Evolutionary conservation across 768 basidiomycete species (phyloP), one percentile per base, ranked within the genome.

Genomic region (Flagelloscypha sp.): DNA sequence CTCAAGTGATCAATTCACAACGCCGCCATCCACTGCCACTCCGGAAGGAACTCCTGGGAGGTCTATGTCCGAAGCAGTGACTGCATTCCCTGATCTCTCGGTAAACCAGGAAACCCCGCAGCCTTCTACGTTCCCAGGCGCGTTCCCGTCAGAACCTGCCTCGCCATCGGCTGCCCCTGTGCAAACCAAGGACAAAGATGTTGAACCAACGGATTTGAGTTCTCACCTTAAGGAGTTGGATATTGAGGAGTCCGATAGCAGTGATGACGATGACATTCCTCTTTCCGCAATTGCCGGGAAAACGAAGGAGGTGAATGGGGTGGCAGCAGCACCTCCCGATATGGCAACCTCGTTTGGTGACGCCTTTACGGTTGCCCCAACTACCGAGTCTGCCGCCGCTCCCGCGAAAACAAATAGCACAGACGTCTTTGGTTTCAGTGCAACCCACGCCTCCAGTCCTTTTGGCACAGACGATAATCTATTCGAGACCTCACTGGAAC

Each of bases 211-310:
- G 0, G 74, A 82, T 40, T 53, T 84, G 10, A 59, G 53, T 5
- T 45, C 68, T n/a, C 53, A 62, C 28, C 58, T 79, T 8, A 69
- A 73, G 38, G 79, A 84, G 30, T 48, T 84, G 37, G 77, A 77
- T 13, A 56, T 65, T 7, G 56, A 71, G 2, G 77, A 75, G 9
- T 62, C 71, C 10, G 79, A 79, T 37, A 71, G 66, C 24, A 62
- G 54, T 17, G 68, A 70, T 25, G 76, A 79, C 22, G 63, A 65
- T 24, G 63, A 63, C 27, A 48, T 62, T 21, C 66, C 60, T n/a
- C 49, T 60, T 13, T 59, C 58, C 27, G 50, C 57, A 35, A 46
- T 66, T 22, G 47, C 44, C 10, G 50, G 56, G 30, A 43, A 41
- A 30, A 52, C 55, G 30, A 39, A 40, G 22, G 52, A 50, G 33